phyloP scores from a whole-genome alignment of 345 rosid genomes.

The Bruguiera gymnorhiza region DNA sequence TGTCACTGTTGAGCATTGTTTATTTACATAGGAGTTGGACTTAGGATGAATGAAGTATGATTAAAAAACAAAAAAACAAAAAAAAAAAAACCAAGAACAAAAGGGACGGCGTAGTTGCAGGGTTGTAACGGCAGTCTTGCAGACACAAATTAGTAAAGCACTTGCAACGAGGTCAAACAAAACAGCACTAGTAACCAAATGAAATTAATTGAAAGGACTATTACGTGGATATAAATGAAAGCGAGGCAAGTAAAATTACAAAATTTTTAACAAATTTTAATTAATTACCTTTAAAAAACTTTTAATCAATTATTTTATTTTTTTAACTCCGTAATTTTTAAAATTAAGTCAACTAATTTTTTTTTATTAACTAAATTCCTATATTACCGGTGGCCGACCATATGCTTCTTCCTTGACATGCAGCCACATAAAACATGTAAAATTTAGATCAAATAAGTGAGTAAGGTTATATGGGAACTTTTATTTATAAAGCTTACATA shows the following conservation, averaged over 20 bases:
- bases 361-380: background rate
- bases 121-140: background rate
- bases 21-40: background rate
- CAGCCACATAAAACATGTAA: constrained; percentile 15
- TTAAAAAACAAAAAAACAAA: background rate
- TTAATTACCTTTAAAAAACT: no score
- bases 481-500: background rate
- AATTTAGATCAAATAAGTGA: background rate
- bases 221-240: no score
- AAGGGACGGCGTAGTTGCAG: background rate
- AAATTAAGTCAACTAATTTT: no score
- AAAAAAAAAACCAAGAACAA: background rate
- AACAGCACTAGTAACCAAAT: constrained; percentile 2
- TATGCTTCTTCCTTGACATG: constrained; percentile 38
- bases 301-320: no score
- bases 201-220: background rate
- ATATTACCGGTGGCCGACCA: constrained; percentile 48
- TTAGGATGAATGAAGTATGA: background rate
- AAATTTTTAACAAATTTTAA: no score
- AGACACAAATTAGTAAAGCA: constrained; percentile 14
- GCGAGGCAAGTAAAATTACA: no score
- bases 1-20: background rate
- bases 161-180: constrained; percentile 36
- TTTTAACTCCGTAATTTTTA: no score
- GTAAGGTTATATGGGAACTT: background rate